A percentile compares a stretch with the other conserved stretches of the same genome.
phyloP scores from a whole-genome alignment of 2,329 filamentous ascomycete species.

The Venturia aucupariae region DNA sequence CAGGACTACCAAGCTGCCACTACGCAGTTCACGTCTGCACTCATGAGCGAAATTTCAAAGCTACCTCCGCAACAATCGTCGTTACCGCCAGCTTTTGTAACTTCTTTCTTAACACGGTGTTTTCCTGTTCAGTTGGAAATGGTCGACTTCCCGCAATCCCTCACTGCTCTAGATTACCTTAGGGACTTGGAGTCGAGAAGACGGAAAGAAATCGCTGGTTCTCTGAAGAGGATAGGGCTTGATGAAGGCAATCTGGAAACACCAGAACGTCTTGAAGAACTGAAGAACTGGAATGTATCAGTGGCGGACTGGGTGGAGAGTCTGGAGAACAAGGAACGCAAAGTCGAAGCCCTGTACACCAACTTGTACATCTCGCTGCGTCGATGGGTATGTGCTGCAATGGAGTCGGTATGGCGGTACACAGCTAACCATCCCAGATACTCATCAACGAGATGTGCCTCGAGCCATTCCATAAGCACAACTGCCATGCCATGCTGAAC shows the following conservation, averaged over 20 bases:
- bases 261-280: constrained; percentile 33
- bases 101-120: constrained; percentile 50
- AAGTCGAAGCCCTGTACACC: constrained; percentile 40
- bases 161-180: constrained; percentile 58
- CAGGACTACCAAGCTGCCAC: constrained; percentile 22
- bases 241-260: constrained; percentile 37
- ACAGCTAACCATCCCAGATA: constrained; percentile 32
- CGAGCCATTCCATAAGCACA: constrained; percentile 53
- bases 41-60: constrained; percentile 49
- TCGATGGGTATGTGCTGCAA: constrained; percentile 46
- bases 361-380: constrained; percentile 53
- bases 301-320: constrained; percentile 47
- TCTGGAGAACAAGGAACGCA: constrained; percentile 35
- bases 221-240: constrained; percentile 45
- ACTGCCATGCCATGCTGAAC: constrained; percentile 60
- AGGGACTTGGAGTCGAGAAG: constrained; percentile 53
- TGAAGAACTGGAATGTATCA: constrained; percentile 44
- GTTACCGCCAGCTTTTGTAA: constrained; percentile 53
- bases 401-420: constrained; percentile 18
- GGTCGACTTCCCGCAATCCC: constrained; percentile 56
- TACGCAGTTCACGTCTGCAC: constrained; percentile 40
- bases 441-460: constrained; percentile 57
- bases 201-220: constrained; percentile 47
- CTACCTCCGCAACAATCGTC: constrained; percentile 51
- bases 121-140: constrained; percentile 47